These are phyloP conservation scores for Veloboletus limbatus DNA, from an alignment of 1,284 basidiomycete genomes.

Conservation along the genomic window DNA sequence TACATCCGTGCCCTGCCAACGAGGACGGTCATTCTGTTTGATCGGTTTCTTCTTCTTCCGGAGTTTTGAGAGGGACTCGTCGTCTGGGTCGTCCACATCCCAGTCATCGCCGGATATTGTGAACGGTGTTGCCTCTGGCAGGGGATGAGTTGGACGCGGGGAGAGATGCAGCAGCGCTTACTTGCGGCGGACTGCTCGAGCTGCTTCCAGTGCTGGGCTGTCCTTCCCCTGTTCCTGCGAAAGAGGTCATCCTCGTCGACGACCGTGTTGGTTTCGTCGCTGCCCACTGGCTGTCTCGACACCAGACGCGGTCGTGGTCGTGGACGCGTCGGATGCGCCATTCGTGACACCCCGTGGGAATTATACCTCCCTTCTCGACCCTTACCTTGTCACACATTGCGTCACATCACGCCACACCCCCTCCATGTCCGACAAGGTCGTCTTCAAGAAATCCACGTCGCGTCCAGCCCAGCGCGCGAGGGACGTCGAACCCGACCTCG, in stretches of 20 bases:
- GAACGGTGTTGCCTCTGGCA: slow-evolving; percentile 25
- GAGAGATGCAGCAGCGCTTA: slow-evolving; percentile 27
- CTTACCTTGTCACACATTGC: slow-evolving; percentile 32
- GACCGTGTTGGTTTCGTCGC: slow-evolving; percentile 24
- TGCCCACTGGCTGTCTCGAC: slow-evolving; percentile 17
- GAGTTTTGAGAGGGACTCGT: slow-evolving; percentile 31
- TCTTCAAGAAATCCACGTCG: slow-evolving; percentile 57
- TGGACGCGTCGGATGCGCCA: slow-evolving; percentile 34
- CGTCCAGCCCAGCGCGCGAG: slow-evolving; percentile 53
- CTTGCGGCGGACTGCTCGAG: slow-evolving; percentile 53
- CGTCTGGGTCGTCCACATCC: slow-evolving; percentile 26
- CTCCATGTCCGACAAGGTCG: slow-evolving; percentile 31
- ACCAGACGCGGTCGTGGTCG: slow-evolving; percentile 54
- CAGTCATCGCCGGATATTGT: slow-evolving; percentile 14
- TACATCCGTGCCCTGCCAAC: slow-evolving; percentile 36
- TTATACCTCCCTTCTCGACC: too few species aligned
- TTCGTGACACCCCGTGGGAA: slow-evolving; percentile 47
- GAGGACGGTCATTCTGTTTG: slow-evolving; percentile 33
- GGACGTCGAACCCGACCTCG: slow-evolving; percentile 40
- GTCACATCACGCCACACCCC: slow-evolving; percentile 31
- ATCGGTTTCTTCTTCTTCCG: slow-evolving; percentile 40
- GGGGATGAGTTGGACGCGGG: slow-evolving; percentile 12
- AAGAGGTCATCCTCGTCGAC: slow-evolving; percentile 64
- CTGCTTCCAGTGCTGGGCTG: slow-evolving; percentile 53
- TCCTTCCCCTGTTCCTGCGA: slow-evolving; percentile 56